A percentile compares a stretch with the other conserved stretches of the same genome.
Evolutionary conservation across 805 yeast species (phyloP).

Genomic region (Candida broadrunensis): DNA sequence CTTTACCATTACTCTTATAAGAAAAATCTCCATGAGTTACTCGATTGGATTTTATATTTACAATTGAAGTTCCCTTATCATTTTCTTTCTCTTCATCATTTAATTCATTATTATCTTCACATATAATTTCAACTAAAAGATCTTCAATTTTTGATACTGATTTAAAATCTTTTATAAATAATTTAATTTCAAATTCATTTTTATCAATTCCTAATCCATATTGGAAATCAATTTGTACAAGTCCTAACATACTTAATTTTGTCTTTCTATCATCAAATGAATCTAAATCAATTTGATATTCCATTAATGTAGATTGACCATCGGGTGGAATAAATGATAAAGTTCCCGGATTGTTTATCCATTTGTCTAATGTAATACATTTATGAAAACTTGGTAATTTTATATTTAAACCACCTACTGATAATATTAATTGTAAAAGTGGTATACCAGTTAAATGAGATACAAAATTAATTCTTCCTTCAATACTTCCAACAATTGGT

Average conservation of each 20-base stretch:
- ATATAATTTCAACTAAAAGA: constrained; percentile 24
- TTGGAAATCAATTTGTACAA: constrained; percentile 52
- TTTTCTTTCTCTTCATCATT: constrained; percentile 5
- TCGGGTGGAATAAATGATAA: constrained; percentile 86
- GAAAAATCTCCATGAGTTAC: constrained; percentile 77
- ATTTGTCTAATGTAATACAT: constrained; percentile 55
- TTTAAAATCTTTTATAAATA: constrained; percentile 37
- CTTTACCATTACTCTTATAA: constrained; percentile 47
- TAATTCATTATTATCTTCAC: constrained; percentile 9
- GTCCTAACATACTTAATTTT: constrained; percentile 37
- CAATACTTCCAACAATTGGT: constrained; percentile 52
- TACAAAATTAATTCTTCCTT: constrained; percentile 62
- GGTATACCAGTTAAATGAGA: constrained; percentile 81
- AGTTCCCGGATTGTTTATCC: constrained; percentile 46
- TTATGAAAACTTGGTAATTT: constrained; percentile 67
- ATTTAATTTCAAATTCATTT: constrained; percentile 62
- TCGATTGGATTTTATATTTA: constrained; percentile 53
- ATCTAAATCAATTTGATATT: constrained; percentile 58
- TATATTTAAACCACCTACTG: constrained; percentile 41
- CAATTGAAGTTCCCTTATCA: constrained; percentile 9
- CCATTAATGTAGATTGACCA: constrained; percentile 62
- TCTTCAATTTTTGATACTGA: constrained; percentile 32
- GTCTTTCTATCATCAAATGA: constrained; percentile 8
- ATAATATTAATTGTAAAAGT: constrained; percentile 55
- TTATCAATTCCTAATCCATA: constrained; percentile 49